These are phyloP conservation scores for Phyllosticta paracitricarpa DNA, from an alignment of 2,329 filamentous ascomycete species.

Conservation along the genomic window DNA sequence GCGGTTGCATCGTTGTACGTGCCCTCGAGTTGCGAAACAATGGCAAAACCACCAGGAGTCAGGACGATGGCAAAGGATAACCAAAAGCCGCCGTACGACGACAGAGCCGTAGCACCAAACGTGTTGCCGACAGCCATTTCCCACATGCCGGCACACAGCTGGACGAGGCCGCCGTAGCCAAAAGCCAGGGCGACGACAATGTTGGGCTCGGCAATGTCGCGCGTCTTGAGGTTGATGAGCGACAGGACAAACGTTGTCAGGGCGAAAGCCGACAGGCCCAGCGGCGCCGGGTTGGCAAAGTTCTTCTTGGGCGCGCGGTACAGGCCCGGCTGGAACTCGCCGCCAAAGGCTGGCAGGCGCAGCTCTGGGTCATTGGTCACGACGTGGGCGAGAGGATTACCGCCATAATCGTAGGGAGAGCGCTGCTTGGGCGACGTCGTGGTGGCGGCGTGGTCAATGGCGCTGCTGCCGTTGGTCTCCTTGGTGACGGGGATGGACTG, in stretches of 20 bases:
- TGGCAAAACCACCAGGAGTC: conserved; percentile 36
- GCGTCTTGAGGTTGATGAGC: conserved; percentile 30
- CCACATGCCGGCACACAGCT: conserved; percentile 38
- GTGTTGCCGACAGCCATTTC: conserved; percentile 44
- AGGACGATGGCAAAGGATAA: conserved; percentile 45
- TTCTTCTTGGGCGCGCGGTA: conserved; percentile 35
- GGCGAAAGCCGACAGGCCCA: conserved; percentile 50
- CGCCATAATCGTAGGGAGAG: conserved; percentile 40
- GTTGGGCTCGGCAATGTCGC: conserved; percentile 26
- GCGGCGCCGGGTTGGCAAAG: conserved; percentile 45
- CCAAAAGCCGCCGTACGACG: conserved; percentile 49
- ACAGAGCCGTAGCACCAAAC: conserved; percentile 46
- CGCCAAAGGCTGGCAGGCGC: conserved; percentile 40
- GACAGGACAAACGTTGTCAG: conserved; percentile 48
- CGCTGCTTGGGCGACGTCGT: conserved; percentile 25
- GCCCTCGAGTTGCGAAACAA: conserved; percentile 32
- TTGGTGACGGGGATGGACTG: conserved; percentile 3
- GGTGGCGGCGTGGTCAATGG: conserved; percentile 28
- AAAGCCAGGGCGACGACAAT: conserved; percentile 32
- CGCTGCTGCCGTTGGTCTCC: conserved; percentile 19
- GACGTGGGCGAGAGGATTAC: conserved; percentile 42
- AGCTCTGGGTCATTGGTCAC: conserved; percentile 38
- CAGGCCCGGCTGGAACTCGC: conserved; percentile 43
- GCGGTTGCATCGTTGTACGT: conserved; percentile 16
- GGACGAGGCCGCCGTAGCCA: conserved; percentile 33